phyloP scores from a whole-genome alignment of 352 stramenopile species.

The Thraustochytrium sp. region DNA sequence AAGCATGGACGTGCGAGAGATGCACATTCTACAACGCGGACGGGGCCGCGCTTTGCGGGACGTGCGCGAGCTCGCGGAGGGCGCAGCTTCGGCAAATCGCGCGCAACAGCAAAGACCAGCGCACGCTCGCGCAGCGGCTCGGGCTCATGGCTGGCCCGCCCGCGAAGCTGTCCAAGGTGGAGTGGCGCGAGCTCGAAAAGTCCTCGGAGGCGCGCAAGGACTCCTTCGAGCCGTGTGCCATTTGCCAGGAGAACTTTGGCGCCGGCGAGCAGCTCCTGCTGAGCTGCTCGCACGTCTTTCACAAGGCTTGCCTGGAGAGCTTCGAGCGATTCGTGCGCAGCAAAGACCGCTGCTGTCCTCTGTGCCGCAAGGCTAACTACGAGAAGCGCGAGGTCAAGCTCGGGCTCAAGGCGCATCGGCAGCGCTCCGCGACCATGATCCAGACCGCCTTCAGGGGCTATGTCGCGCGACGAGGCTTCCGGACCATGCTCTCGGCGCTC shows the following conservation, averaged over 20 bases:
- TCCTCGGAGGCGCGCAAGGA: conserved; percentile 63
- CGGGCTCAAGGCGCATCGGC: conserved; percentile 57
- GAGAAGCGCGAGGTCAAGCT: conserved; percentile 63
- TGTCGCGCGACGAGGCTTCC: neutral
- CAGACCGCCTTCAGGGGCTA: conserved; percentile 56
- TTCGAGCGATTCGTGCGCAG: conserved; percentile 73
- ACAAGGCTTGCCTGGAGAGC: conserved; percentile 67
- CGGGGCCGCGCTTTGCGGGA: conserved; percentile 52
- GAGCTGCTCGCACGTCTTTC: conserved; percentile 76
- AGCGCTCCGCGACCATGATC: conserved; percentile 58
- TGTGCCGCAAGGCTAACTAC: conserved; percentile 73
- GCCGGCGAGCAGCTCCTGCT: conserved; percentile 69
- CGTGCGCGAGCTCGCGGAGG: conserved; percentile 54
- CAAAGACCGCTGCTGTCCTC: conserved; percentile 67
- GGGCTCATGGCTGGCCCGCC: conserved; percentile 60
- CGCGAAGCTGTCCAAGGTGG: conserved; percentile 60
- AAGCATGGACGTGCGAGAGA: conserved; percentile 67
- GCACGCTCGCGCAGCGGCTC: conserved; percentile 65
- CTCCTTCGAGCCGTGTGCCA: conserved; percentile 64
- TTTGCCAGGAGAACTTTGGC: conserved; percentile 68
- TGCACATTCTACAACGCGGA: conserved; percentile 71
- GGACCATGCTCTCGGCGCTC: conserved; percentile 53
- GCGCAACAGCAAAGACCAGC: conserved; percentile 23
- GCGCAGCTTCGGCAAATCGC: conserved; percentile 48
- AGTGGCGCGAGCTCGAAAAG: conserved; percentile 67